Evolutionary conservation across 352 stramenopile genomes (phyloP), one percentile per base, ranked within the genome.

Genomic region (Aphanomyces astaci): DNA sequence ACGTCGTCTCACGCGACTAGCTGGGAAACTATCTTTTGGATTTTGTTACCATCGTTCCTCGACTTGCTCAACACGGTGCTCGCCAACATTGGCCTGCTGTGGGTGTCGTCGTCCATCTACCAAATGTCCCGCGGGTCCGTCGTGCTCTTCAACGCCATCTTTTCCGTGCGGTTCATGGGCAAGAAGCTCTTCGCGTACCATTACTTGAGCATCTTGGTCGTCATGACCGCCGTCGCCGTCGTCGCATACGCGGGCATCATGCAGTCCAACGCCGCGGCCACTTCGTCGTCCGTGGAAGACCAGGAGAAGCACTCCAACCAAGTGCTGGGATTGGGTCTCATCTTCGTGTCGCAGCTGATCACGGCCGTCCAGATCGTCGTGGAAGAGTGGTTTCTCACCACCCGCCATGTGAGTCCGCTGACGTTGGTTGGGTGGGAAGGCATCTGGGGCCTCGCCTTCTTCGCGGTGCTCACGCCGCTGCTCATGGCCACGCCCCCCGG

Each of bases 41-140:
- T 95, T 40, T 75, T 85, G 11, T 55, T 94, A 24, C 87, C 87
- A 52, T 80, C 87, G 11, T 53, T 93, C 71, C 74, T 93, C 45
- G 87, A 96, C 69, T 71, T 95, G 68, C 76, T 90, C 66, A 84
- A 91, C 76, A 96, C 88, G 22, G 84, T 92, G 57, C 67, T 93
- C 36, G 87, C 87, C 52, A 95, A 96, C 66, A 81, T 95, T 64
- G 88, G 87, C 1, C 64, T 96, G 59, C 74, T 93, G 33, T 94
- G 87, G 79, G 92, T 93, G 68, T 92, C 86, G 65, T 92, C 89
- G 51, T 95, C 86, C 0, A 84, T 95, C 60, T 96, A 89, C 75
- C 87, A 96, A 72, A 96, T 96, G 89, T 82, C 89, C 36, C 83
- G 89, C 54, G 88, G 87, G 55, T 93, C 88, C 3, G 88, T 96